phyloP scores from a whole-genome alignment of 1,284 basidiomycete genomes.

The Naganishia cerealis region DNA sequence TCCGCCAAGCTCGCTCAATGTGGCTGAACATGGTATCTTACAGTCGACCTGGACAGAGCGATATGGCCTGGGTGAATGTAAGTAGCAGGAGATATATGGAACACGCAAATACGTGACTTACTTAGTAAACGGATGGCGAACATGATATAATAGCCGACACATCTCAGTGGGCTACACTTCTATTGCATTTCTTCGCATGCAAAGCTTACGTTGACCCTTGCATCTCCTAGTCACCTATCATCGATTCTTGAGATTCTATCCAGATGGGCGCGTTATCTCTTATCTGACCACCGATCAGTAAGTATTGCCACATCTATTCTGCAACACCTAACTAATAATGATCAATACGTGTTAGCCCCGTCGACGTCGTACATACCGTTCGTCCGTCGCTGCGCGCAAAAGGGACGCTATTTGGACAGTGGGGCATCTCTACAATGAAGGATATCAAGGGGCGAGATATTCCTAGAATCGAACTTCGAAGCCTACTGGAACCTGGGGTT shows the following conservation, averaged over 20 bases:
- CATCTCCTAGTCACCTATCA: constrained; percentile 51
- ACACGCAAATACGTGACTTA: background rate
- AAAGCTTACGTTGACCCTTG: background rate
- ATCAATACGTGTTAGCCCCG: constrained; percentile 56
- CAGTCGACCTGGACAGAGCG: constrained; percentile 73
- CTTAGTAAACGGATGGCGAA: background rate
- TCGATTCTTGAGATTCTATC: constrained; percentile 74
- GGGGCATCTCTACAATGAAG: constrained; percentile 42
- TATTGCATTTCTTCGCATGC: background rate
- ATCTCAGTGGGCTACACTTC: constrained; percentile 47
- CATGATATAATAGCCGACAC: constrained; percentile 43
- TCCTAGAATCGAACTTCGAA: constrained; percentile 43
- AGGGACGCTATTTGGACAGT: constrained; percentile 57
- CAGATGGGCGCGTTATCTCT: constrained; percentile 80
- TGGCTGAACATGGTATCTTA: constrained; percentile 24
- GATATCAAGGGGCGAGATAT: constrained; percentile 14
- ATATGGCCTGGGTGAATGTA: constrained; percentile 80
- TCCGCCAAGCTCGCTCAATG: background rate
- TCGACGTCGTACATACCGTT: constrained; percentile 72
- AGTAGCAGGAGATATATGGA: constrained; percentile 43
- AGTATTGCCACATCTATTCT: constrained; percentile 43
- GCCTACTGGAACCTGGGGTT: constrained; percentile 49
- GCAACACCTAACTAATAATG: background rate
- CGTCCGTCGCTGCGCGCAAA: constrained; percentile 76
- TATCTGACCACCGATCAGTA: constrained; percentile 78